A percentile compares a stretch with the other conserved stretches of the same genome.
phyloP scores from a whole-genome alignment of 2,329 filamentous ascomycete genomes.

The Fusarium sp. region DNA sequence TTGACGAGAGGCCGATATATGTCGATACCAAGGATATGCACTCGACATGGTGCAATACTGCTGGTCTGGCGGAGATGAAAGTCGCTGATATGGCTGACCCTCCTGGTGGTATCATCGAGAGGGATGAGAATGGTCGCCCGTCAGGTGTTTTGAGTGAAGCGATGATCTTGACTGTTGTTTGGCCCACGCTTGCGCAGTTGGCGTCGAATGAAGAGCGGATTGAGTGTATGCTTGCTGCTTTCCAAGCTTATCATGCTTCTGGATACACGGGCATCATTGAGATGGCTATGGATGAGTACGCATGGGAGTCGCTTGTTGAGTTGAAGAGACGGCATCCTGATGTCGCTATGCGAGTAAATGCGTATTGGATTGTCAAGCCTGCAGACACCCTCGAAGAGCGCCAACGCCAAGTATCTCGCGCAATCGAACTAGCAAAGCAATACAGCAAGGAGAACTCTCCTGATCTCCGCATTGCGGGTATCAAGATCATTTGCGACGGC shows the following conservation, averaged over 20 bases:
- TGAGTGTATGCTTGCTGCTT: conserved; percentile 60
- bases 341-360: conserved; percentile 59
- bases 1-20: conserved; percentile 66
- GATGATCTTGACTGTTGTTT: conserved; percentile 64
- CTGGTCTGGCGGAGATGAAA: conserved; percentile 62
- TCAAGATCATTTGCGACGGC: conserved; percentile 73
- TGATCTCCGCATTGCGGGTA: conserved; percentile 64
- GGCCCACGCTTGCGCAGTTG: conserved; percentile 64
- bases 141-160: conserved; percentile 65
- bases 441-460: conserved; percentile 53
- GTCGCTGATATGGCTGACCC: conserved; percentile 60
- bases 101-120: conserved; percentile 63
- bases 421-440: conserved; percentile 56
- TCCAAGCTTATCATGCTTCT: conserved; percentile 61
- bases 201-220: conserved; percentile 61
- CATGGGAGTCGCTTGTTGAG: conserved; percentile 64
- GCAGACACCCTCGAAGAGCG: conserved; percentile 54
- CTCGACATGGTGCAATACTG: conserved; percentile 66
- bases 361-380: conserved; percentile 69
- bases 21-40: conserved; percentile 69
- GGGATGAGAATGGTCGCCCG: conserved; percentile 60
- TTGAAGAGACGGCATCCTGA: conserved; percentile 52
- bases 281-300: conserved; percentile 71
- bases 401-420: conserved; percentile 61
- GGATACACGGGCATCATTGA: conserved; percentile 68